These are phyloP conservation scores for Sugiyamaella grinbergsii DNA, from an alignment of 1,139 yeast species.

Conservation along the genomic window DNA sequence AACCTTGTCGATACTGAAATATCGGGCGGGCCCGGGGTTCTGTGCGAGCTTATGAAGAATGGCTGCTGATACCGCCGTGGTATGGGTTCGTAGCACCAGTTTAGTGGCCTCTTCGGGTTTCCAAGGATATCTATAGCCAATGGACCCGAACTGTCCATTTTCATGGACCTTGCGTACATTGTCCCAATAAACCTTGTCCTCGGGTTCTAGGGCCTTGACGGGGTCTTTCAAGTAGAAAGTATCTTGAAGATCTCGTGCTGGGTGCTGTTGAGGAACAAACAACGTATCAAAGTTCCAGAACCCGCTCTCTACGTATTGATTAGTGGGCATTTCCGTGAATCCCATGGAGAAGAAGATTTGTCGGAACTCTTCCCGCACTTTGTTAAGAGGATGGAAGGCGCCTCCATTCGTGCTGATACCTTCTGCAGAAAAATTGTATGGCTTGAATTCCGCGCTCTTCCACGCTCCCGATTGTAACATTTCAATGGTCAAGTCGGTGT, in stretches of 20 bases:
- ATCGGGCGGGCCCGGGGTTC: constrained; percentile 87
- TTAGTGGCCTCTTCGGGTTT: constrained; percentile 83
- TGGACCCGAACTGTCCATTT: constrained; percentile 88
- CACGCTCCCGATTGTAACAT: constrained; percentile 79
- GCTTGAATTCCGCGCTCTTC: constrained; percentile 84
- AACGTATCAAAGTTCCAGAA: constrained; percentile 98
- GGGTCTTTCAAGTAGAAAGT: constrained; percentile 98
- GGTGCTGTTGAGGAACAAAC: constrained; percentile 98
- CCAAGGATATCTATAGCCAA: constrained; percentile 99
- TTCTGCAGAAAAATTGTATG: constrained; percentile 93
- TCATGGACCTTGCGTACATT: constrained; percentile 84
- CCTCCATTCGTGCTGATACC: constrained; percentile 87
- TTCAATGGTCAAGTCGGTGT: constrained; percentile 92
- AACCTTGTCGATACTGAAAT: constrained; percentile 95
- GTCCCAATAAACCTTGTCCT: constrained; percentile 74
- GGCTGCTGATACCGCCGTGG: constrained; percentile 89
- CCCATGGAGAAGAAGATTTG: constrained; percentile 98
- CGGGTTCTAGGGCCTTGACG: constrained; percentile 71
- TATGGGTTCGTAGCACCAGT: constrained; percentile 94
- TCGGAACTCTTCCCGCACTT: constrained; percentile 96
- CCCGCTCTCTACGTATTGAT: constrained; percentile 95
- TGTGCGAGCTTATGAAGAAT: constrained; percentile 86
- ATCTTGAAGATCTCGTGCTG: constrained; percentile 98
- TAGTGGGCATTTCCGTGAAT: constrained; percentile 98
- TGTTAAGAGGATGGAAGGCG: constrained; percentile 93